Percentiles rank a stretch among this genome's conserved stretches.
Evolutionary conservation across 108 stramenopile genomes (phyloP).

Genomic region (Cyclotella distinguenda): DNA sequence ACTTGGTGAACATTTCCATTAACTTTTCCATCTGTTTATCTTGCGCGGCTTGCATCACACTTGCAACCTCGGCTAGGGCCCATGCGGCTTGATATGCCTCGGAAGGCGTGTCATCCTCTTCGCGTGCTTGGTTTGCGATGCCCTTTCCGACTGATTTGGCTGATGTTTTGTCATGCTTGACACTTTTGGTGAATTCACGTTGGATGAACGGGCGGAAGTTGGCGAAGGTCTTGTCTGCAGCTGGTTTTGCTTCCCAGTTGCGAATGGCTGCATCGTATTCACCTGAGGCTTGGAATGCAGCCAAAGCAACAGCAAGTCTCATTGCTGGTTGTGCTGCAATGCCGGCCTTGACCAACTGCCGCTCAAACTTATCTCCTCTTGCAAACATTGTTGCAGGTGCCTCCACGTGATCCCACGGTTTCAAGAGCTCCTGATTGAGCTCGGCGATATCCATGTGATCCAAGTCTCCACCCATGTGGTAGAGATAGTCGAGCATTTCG

Average conservation of each 20-base stretch:
- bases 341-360: conserved; percentile 10
- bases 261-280: conserved; percentile 11
- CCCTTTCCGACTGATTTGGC: conserved; percentile 4
- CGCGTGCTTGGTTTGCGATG: neutral
- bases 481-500: neutral
- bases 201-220: conserved; percentile 15
- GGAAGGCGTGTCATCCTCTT: neutral
- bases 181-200: neutral
- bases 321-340: neutral
- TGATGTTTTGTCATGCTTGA: conserved; percentile 8
- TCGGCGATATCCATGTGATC: conserved; percentile 18
- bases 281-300: conserved; percentile 8
- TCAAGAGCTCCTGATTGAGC: neutral
- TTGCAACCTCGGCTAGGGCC: neutral
- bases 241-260: conserved; percentile 7
- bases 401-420: conserved; percentile 6
- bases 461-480: conserved; percentile 5
- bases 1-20: neutral
- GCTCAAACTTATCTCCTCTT: conserved; percentile 9
- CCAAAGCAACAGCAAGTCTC: conserved; percentile 7
- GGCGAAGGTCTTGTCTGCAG: neutral
- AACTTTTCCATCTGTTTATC: conserved; percentile 1
- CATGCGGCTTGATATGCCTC: conserved; percentile 13
- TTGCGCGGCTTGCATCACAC: neutral
- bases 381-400: conserved; percentile 2